Evolutionary conservation across 2,329 filamentous ascomycete genomes (phyloP).

Genomic region (Hypomyces perniciosus): DNA sequence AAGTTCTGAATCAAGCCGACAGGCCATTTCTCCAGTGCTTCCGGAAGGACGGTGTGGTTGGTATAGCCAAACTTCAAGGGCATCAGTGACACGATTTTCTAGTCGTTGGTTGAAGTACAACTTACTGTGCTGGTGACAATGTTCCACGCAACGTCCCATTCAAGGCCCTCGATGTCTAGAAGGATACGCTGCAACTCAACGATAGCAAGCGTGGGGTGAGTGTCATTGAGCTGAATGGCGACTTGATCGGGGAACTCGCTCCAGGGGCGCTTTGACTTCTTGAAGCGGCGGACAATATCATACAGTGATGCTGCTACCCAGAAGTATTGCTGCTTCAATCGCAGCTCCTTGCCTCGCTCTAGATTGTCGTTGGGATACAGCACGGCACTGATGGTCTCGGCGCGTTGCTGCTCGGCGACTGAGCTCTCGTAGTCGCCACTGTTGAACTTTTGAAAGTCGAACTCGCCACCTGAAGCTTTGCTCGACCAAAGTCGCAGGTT

Average conservation of each 20-base stretch:
- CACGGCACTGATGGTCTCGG: constrained; percentile 98
- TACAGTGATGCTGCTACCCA: constrained; percentile 96
- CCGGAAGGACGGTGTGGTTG: constrained; percentile 95
- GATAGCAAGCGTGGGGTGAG: constrained; percentile 91
- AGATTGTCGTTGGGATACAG: constrained; percentile 97
- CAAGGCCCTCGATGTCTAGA: constrained; percentile 79
- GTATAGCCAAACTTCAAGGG: constrained; percentile 78
- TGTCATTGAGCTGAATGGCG: constrained; percentile 97
- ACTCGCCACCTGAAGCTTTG: constrained; percentile 94
- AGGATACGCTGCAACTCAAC: constrained; percentile 93
- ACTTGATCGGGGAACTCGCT: constrained; percentile 89
- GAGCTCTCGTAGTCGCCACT: constrained; percentile 96
- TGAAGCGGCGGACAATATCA: constrained; percentile 96
- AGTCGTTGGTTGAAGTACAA: not conserved
- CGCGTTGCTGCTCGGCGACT: constrained; percentile 94
- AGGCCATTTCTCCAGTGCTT: constrained; percentile 97
- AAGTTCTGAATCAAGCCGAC: constrained; percentile 88
- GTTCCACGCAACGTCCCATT: constrained; percentile 89
- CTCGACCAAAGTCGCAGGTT: constrained; percentile 96
- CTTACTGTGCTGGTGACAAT: constrained; percentile 65
- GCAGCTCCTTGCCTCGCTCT: constrained; percentile 91
- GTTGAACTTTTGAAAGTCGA: constrained; percentile 99
- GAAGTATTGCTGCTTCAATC: constrained; percentile 99
- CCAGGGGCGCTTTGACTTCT: constrained; percentile 91
- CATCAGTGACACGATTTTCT: not conserved